Evolutionary conservation across 2,329 filamentous ascomycete genomes (phyloP), one percentile per base, ranked within the genome.

Genomic region (Clarireedia hainanense): DNA sequence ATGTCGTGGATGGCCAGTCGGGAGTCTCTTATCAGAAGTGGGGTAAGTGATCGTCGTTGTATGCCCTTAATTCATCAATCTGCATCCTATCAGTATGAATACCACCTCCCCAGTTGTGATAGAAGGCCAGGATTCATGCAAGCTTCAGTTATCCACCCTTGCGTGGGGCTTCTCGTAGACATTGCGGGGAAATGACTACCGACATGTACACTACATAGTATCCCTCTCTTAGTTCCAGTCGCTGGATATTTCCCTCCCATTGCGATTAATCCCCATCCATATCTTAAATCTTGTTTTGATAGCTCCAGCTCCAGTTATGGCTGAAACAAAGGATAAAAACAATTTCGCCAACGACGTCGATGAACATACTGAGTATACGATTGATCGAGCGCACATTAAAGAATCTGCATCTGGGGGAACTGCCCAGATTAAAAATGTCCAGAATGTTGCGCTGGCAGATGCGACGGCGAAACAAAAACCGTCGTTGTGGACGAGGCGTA

Each of bases 391-490:
- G 14, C 37, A 40, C 6, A 6, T 17, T 14, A 40, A 40, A 5
- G 6, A 17, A 23, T 14, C 15, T 27, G 6, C n/a, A 23, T 14
- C 10, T 27, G 7, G 6, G 10, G 27, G 5, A 26, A 37, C 45
- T 12, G 34, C 46, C 0, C 20, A 12, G 5, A 23, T 55, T 1
- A 36, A 15, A 36, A 55, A 10, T 17, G 52, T 55, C 9, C 36
- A 36, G 34, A 50, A 26, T 4, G 39, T 55, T 9, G 37, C 46
- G 3, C 26, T 55, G 1, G 46, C 52, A 14, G 37, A 55, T 36
- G 52, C 46, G 3, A 55, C 46, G 2, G 52, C 46, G 2, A 55
- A 43, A 27, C 52, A 55, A n/a, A 55, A 55, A 12, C 52, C 52
- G 1, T 37, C 37, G 2, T 24, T 55, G 2, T 55, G 52, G 46